Evolutionary conservation across 306 rosid species (phyloP), one percentile per base, ranked within the genome.

Genomic region (Vigna radiata): DNA sequence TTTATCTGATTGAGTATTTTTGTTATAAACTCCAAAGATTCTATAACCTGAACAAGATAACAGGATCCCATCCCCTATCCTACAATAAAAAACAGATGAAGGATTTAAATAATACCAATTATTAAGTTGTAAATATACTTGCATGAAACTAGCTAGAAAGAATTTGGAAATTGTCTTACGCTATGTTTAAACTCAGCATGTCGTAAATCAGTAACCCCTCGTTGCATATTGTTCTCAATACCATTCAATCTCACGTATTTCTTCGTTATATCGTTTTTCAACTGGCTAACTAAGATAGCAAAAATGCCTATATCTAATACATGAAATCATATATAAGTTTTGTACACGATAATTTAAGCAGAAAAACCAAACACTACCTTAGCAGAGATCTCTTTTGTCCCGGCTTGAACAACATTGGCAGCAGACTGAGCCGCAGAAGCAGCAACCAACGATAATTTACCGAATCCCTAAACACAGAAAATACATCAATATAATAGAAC

Each of bases 351-450:
- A 50, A 2, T 50, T 3, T 8, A 54, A 72, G 16, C 60, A 43
- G 56, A 21, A 47, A 73, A 67, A 27, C 21, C 8, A 68, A 49
- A 68, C 52, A 21, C 54, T 46, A 96, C 98, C 99, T 96, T 96
- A 27, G 96, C 66, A 75, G 94, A 49, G 44, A 96, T 17, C 73
- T 96, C 99, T 83, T 89, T 92, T 1, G 97, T 90, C 73, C 98
- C 90, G 15, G 93, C 90, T 83, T 93, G 98, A 64, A 91, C 98
- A 77, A 85, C 98, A 89, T 39, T 91, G 55, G 95, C 98, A 63
- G 98, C 97, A 21, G 97, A 90, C 19, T 90, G 95, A 77, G 98
- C 97, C 0, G 97, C 97, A 19, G 97, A 84, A 3, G 96, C 88
- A 58, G 97, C 98, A 82, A 64, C 98, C 85, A 96, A 48, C 0